These are phyloP conservation scores for Alternaria angustiovoidea DNA, from an alignment of 2,329 filamentous ascomycete genomes.

Conservation along the genomic window DNA sequence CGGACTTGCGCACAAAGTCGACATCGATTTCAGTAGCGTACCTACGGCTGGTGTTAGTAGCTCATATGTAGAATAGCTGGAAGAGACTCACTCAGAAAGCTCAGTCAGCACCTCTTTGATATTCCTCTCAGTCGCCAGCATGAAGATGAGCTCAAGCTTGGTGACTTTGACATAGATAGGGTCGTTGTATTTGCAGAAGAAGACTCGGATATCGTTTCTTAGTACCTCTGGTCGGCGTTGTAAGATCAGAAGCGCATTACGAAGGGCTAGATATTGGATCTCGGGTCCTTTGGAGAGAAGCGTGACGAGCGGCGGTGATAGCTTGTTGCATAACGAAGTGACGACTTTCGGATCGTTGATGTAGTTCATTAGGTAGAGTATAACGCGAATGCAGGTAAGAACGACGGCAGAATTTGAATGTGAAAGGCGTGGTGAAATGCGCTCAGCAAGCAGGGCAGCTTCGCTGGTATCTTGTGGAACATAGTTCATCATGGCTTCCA, in stretches of 20 bases:
- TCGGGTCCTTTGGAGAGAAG: constrained; percentile 95
- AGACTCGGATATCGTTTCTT: constrained; percentile 95
- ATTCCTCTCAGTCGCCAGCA: constrained; percentile 94
- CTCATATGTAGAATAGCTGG: background rate
- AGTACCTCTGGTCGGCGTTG: constrained; percentile 92
- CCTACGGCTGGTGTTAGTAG: constrained; percentile 41
- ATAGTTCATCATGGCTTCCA: constrained; percentile 97
- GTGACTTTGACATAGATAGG: constrained; percentile 99
- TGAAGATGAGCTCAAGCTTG: constrained; percentile 98
- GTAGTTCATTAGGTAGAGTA: constrained; percentile 98
- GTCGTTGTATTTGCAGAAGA: constrained; percentile 99
- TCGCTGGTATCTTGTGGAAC: constrained; percentile 91
- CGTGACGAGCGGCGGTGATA: constrained; percentile 94
- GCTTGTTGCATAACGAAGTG: constrained; percentile 83
- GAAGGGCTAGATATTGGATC: constrained; percentile 94
- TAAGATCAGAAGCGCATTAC: constrained; percentile 92
- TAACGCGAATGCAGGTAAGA: constrained; percentile 92
- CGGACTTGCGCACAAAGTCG: constrained; percentile 97
- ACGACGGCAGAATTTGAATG: constrained; percentile 98
- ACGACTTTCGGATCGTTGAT: constrained; percentile 92
- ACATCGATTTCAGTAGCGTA: constrained; percentile 98
- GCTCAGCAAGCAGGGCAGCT: constrained; percentile 87
- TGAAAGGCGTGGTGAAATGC: constrained; percentile 92
- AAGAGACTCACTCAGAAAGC: constrained; percentile 74
- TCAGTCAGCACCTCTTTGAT: constrained; percentile 96